phyloP scores from a whole-genome alignment of 2,329 filamentous ascomycete genomes.

The Pyricularia pennisetigena region DNA sequence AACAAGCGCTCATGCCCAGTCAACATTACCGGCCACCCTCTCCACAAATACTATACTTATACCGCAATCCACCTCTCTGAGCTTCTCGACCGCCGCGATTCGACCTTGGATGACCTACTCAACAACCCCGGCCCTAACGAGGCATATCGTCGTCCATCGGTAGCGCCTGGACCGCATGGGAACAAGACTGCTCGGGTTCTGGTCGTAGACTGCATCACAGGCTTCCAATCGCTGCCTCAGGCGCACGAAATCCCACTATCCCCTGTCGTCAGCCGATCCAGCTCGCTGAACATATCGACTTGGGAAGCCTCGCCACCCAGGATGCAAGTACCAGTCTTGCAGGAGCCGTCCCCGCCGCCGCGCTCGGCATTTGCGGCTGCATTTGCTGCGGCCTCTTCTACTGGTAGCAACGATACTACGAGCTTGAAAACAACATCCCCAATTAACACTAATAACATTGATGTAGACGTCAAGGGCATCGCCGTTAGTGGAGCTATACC shows the following conservation, averaged over 20 bases:
- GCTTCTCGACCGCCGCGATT: conserved; percentile 36
- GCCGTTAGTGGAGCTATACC: neutral
- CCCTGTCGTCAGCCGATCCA: conserved; percentile 30
- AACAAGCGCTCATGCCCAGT: conserved; percentile 36
- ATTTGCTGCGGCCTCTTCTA: neutral
- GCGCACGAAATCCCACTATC: conserved; percentile 38
- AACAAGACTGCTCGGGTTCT: conserved; percentile 32
- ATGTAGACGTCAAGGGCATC: neutral
- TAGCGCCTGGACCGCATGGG: conserved; percentile 19
- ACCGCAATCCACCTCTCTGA: conserved; percentile 48
- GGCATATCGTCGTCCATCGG: conserved; percentile 19
- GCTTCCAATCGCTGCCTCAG: conserved; percentile 31
- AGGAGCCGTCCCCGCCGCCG: neutral
- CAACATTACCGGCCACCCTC: conserved; percentile 46
- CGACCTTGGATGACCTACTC: conserved; percentile 37
- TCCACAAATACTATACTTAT: conserved; percentile 55
- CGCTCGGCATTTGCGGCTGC: neutral
- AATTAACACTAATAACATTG: conserved; percentile 13
- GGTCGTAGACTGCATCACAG: conserved; percentile 55
- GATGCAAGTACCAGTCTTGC: conserved; percentile 3
- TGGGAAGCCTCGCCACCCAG: conserved; percentile 10
- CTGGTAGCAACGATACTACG: neutral
- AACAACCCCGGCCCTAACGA: conserved; percentile 3
- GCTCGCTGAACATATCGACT: conserved; percentile 8
- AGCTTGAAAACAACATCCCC: conserved; percentile 17